A percentile compares a stretch with the other conserved stretches of the same genome.
These are phyloP conservation scores for Acarospora socialis DNA, from an alignment of 2,329 filamentous ascomycete genomes.

Conservation along the genomic window DNA sequence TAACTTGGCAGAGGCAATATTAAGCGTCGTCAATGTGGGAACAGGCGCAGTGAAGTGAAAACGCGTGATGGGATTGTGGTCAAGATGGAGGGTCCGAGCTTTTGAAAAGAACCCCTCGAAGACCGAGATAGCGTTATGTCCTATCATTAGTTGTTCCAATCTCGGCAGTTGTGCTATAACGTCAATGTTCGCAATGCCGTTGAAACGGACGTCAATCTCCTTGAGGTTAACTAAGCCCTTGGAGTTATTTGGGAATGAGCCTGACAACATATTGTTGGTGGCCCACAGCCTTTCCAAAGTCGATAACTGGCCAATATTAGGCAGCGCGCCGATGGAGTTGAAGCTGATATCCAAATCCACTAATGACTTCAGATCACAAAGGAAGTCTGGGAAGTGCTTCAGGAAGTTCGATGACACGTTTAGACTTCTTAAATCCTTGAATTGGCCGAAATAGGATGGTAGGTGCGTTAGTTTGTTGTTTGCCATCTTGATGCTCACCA, in stretches of 20 bases:
- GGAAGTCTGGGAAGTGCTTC: conserved; percentile 67
- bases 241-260: conserved; percentile 60
- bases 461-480: conserved; percentile 78
- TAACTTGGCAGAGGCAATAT: conserved; percentile 80
- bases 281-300: conserved; percentile 83
- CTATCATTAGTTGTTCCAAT: conserved; percentile 74
- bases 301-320: conserved; percentile 63
- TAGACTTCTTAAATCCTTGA: conserved; percentile 63
- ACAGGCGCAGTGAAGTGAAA: conserved; percentile 70
- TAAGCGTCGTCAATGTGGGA: conserved; percentile 71
- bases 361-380: conserved; percentile 67
- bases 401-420: conserved; percentile 93
- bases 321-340: conserved; percentile 70
- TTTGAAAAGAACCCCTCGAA: conserved; percentile 82
- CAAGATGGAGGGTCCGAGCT: conserved; percentile 71
- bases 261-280: conserved; percentile 80
- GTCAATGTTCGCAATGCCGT: conserved; percentile 76
- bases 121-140: conserved; percentile 83
- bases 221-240: conserved; percentile 60
- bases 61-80: conserved; percentile 88
- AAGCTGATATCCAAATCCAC: conserved; percentile 95
- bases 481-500: conserved; percentile 81
- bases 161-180: conserved; percentile 71
- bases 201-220: conserved; percentile 91
- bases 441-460: conserved; percentile 69